These are phyloP conservation scores for Diplodia sapinea DNA, from an alignment of 2,329 filamentous ascomycete genomes.

Conservation along the genomic window DNA sequence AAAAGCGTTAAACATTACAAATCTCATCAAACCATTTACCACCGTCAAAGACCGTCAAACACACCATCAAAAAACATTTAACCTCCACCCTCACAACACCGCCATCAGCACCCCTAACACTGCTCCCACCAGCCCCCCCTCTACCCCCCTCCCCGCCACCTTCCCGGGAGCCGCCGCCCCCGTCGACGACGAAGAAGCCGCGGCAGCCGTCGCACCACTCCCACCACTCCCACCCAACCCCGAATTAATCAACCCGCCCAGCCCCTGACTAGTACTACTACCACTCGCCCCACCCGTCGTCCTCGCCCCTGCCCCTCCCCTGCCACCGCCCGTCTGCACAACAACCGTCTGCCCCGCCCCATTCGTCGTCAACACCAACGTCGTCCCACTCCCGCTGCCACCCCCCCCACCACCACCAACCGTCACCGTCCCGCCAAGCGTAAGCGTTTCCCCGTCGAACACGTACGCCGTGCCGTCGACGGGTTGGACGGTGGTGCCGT, in stretches of 20 bases:
- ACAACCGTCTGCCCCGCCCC: conserved; percentile 22
- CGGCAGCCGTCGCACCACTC: neutral
- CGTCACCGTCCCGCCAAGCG: conserved; percentile 2
- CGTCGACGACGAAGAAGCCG: conserved; percentile 4
- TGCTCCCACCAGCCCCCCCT: neutral
- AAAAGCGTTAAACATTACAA: neutral
- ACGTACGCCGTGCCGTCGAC: conserved; percentile 9
- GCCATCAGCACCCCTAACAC: neutral
- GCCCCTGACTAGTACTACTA: neutral
- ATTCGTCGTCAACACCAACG: conserved; percentile 25
- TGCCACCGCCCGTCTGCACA: neutral
- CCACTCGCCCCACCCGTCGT: neutral
- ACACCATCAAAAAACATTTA: neutral
- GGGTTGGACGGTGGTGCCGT: conserved; percentile 13
- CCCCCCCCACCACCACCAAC: neutral
- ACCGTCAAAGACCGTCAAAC: neutral
- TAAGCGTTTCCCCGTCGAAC: conserved; percentile 4
- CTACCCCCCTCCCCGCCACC: neutral
- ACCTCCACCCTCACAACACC: neutral
- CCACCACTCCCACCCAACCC: neutral
- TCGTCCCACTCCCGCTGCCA: neutral
- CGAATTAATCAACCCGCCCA: conserved; percentile 16
- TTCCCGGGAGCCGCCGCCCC: neutral
- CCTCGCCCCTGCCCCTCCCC: too few species aligned
- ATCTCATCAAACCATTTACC: neutral